Conservation (phyloP, 192 early-diverging fungal species). For the Podila minutissima region DNA sequence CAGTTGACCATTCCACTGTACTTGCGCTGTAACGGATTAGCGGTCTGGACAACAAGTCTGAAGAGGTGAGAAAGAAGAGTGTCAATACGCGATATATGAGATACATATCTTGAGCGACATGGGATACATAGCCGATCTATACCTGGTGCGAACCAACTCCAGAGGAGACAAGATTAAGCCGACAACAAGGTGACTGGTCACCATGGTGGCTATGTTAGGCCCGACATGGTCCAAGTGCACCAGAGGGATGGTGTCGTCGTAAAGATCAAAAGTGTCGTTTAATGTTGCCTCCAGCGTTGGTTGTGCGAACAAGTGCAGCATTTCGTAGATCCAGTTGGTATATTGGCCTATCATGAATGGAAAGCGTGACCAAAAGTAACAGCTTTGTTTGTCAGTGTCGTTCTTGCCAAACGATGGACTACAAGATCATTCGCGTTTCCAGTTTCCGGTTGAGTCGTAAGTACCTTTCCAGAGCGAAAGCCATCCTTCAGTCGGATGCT, state of each 20-base stretch:
- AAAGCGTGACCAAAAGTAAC: too few species aligned
- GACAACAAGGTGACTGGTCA: conserved; percentile 79
- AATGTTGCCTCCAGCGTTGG: conserved; percentile 90
- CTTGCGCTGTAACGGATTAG: conserved; percentile 78
- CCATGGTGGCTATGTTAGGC: conserved; percentile 76
- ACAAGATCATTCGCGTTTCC: background rate
- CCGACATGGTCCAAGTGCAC: conserved; percentile 73
- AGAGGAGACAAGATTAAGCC: conserved; percentile 90
- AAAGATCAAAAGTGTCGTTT: conserved; percentile 95
- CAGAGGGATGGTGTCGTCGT: conserved; percentile 85
- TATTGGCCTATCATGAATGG: conserved; percentile 71
- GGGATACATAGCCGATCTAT: conserved; percentile 2
- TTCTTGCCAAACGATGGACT: too few species aligned
- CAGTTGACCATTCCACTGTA: conserved; percentile 88
- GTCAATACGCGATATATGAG: background rate
- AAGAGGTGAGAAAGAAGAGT: background rate
- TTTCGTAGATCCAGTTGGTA: conserved; percentile 84
- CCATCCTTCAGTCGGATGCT: conserved; percentile 76
- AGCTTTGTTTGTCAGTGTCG: too few species aligned
- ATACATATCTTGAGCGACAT: too few species aligned
- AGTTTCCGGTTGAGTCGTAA: background rate
- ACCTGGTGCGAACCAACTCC: conserved; percentile 92
- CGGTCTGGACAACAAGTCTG: conserved; percentile 87
- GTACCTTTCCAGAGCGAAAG: conserved; percentile 65
- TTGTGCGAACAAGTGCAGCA: conserved; percentile 79